A percentile compares a stretch with the other conserved stretches of the same genome.
Evolutionary conservation across 352 stramenopile species (phyloP).

Genomic region (Aphanomyces astaci): DNA sequence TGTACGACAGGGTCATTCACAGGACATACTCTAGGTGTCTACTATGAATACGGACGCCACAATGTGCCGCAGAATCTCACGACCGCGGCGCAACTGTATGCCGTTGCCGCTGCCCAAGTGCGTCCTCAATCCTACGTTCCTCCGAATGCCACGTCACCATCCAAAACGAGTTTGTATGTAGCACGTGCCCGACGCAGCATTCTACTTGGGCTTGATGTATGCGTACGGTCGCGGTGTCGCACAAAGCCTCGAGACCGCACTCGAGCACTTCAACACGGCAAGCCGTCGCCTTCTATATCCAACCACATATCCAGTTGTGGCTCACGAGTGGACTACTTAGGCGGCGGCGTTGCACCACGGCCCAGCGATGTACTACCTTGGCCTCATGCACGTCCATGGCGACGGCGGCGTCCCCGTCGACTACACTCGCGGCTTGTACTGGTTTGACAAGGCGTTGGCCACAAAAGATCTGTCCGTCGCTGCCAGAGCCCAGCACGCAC

Average conservation of each 20-base stretch:
- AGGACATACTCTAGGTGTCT: not conserved
- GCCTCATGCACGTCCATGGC: not conserved
- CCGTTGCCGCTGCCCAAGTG: not conserved
- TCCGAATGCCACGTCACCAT: not conserved
- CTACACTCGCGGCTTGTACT: not conserved
- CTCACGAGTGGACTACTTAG: not conserved
- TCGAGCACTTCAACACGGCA: constrained; percentile 15
- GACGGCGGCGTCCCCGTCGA: not conserved
- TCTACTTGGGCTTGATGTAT: constrained; percentile 10
- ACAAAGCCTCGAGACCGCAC: not conserved
- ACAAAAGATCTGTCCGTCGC: not conserved
- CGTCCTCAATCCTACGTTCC: not conserved
- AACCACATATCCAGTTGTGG: not conserved
- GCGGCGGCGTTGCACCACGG: not conserved
- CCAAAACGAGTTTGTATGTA: not conserved
- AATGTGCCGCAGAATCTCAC: not conserved
- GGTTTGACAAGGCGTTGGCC: constrained; percentile 3
- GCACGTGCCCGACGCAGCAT: constrained; percentile 3
- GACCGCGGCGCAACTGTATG: not conserved
- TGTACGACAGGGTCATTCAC: not conserved
- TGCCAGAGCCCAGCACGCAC: not conserved
- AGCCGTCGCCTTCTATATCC: not conserved
- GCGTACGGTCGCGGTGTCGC: constrained; percentile 3
- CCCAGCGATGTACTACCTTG: constrained; percentile 6
- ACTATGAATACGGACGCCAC: constrained; percentile 5